Evolutionary conservation across 1,284 basidiomycete species (phyloP).

Genomic region (Apiotrichum gracile): DNA sequence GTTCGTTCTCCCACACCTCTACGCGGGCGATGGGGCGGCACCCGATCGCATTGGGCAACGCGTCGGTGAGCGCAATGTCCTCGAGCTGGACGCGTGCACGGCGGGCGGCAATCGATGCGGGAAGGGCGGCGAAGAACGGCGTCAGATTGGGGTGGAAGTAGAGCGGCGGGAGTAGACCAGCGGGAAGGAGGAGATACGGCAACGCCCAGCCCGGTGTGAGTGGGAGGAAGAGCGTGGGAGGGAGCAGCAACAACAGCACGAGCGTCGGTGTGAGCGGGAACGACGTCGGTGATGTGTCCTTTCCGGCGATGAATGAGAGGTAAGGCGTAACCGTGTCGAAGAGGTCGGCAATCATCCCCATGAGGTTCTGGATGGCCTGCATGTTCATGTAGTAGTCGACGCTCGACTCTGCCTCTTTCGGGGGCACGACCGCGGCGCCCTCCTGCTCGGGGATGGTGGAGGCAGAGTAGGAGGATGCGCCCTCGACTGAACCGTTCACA

Average conservation of each 20-base stretch:
- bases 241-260: conserved; percentile 36
- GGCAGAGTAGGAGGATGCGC: conserved; percentile 1
- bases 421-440: conserved; percentile 31
- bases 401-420: conserved; percentile 39
- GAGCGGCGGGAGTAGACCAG: conserved; percentile 36
- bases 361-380: conserved; percentile 49
- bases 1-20: conserved; percentile 46
- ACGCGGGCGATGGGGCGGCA: conserved; percentile 29
- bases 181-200: conserved; percentile 40
- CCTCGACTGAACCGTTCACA: neutral
- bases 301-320: conserved; percentile 18
- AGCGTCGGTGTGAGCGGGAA: conserved; percentile 42
- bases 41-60: conserved; percentile 34
- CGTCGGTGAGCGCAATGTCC: conserved; percentile 33
- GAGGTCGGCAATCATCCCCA: conserved; percentile 31
- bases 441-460: conserved; percentile 18
- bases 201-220: conserved; percentile 33
- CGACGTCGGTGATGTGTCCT: conserved; percentile 26
- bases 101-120: conserved; percentile 18
- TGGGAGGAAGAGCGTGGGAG: conserved; percentile 39
- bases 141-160: conserved; percentile 44
- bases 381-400: conserved; percentile 48
- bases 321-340: conserved; percentile 23
- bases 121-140: conserved; percentile 19
- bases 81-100: conserved; percentile 24